Evolutionary conservation across 2,329 filamentous ascomycete genomes (phyloP).

Genomic region (Biscogniauxia sp.): DNA sequence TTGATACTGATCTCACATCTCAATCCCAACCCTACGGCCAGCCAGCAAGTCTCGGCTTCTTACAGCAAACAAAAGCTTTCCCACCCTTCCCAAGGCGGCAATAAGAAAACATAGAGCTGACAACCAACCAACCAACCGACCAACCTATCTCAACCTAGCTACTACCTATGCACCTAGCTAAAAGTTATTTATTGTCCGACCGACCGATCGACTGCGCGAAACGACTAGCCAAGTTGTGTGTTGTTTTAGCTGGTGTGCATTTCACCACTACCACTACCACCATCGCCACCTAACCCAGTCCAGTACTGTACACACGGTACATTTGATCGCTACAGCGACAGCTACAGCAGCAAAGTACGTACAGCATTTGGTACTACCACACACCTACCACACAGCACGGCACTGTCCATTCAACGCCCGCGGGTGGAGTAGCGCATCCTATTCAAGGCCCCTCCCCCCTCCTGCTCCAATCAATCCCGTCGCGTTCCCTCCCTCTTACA

Average conservation of each 20-base stretch:
- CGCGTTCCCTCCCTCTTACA: neutral
- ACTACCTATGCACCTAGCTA: constrained; percentile 8
- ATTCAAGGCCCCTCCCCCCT: constrained; percentile 11
- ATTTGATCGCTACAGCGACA: no score
- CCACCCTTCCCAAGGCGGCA: neutral
- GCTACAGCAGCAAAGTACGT: neutral
- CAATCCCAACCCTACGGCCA: no score
- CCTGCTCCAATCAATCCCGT: constrained; percentile 11
- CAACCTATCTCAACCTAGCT: no score
- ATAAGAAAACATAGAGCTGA: neutral
- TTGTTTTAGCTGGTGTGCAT: no score
- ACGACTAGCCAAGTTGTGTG: no score
- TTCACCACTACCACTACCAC: no score
- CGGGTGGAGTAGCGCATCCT: neutral
- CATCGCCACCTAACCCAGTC: no score
- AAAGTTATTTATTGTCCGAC: constrained; percentile 6
- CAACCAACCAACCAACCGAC: neutral
- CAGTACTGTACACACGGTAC: no score
- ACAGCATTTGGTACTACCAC: neutral
- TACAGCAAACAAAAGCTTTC: neutral
- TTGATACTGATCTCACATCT: neutral
- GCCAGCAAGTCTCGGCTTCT: neutral
- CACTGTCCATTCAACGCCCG: neutral
- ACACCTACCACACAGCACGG: neutral
- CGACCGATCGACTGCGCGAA: neutral